Percentiles rank a stretch among this genome's conserved stretches.
Conservation (phyloP, 768 basidiomycete species). For the Cubamyces lactineus region DNA sequence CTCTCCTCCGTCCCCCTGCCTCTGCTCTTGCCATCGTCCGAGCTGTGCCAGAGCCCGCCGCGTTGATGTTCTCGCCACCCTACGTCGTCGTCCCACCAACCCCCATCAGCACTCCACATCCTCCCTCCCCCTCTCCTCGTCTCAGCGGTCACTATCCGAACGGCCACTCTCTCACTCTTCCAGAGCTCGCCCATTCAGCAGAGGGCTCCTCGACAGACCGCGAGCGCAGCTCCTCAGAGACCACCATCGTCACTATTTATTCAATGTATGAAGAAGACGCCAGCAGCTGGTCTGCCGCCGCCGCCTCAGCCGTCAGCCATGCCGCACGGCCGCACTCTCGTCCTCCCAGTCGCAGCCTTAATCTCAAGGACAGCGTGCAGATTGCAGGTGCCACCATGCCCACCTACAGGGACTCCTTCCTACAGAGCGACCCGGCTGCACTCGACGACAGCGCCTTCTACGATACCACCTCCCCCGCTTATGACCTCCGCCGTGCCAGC, state of each 20-base stretch:
- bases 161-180: constrained; percentile 38
- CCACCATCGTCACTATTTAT: constrained; percentile 82
- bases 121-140: constrained; percentile 16
- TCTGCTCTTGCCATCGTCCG: not conserved
- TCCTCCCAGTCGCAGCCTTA: constrained; percentile 31
- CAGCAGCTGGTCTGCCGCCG: constrained; percentile 50
- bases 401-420: constrained; percentile 40
- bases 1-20: constrained; percentile 3
- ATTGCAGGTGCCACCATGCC: constrained; percentile 33
- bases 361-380: constrained; percentile 35
- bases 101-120: constrained; percentile 27
- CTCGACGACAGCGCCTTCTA: constrained; percentile 35
- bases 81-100: constrained; percentile 33
- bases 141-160: constrained; percentile 10
- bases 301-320: constrained; percentile 28
- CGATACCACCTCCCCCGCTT: constrained; percentile 33
- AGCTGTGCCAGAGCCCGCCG: not conserved
- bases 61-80: constrained; percentile 33
- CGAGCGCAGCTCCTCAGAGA: constrained; percentile 66
- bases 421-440: constrained; percentile 29
- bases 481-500: constrained; percentile 25
- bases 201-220: constrained; percentile 37
- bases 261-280: constrained; percentile 81
- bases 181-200: constrained; percentile 38
- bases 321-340: constrained; percentile 30